phyloP scores from a whole-genome alignment of 2,329 filamentous ascomycete genomes.

The Penicillium sp. region DNA sequence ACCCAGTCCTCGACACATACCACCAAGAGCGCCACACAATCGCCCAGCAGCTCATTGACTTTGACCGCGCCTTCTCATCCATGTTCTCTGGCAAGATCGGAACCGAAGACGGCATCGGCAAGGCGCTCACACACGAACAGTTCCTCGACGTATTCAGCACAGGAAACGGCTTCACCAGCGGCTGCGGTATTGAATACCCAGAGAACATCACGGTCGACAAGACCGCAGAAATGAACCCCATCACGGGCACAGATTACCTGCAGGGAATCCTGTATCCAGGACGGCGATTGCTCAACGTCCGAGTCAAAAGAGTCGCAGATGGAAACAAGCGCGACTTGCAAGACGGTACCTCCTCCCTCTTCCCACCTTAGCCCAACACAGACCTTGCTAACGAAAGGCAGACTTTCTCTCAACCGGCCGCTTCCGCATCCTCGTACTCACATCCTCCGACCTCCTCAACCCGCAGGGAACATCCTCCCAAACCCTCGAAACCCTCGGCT shows the following conservation, averaged over 20 bases:
- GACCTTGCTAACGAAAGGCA: constrained; percentile 21
- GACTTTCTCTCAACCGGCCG: constrained; percentile 44
- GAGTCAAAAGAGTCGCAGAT: constrained; percentile 43
- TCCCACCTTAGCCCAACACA: not conserved
- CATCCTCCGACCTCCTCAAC: constrained; percentile 41
- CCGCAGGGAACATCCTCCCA: constrained; percentile 32
- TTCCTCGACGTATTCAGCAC: constrained; percentile 44
- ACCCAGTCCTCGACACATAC: constrained; percentile 43
- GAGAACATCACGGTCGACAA: constrained; percentile 36
- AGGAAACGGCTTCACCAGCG: constrained; percentile 45
- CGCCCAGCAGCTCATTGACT: constrained; percentile 45
- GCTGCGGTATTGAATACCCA: constrained; percentile 45
- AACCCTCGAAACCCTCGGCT: constrained; percentile 30
- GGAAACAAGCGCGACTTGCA: constrained; percentile 41
- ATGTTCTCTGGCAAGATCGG: constrained; percentile 48
- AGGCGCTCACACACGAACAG: constrained; percentile 38
- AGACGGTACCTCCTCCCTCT: constrained; percentile 33
- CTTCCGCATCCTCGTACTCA: constrained; percentile 43
- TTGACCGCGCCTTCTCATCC: constrained; percentile 45
- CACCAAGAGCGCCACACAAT: constrained; percentile 43
- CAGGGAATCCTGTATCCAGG: constrained; percentile 41
- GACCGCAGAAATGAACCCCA: constrained; percentile 26
- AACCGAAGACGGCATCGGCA: constrained; percentile 27
- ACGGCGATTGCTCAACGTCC: constrained; percentile 40
- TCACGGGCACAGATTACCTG: constrained; percentile 40